Percentiles rank a stretch among this genome's conserved stretches.
phyloP scores from a whole-genome alignment of 2,329 filamentous ascomycete genomes.

The Beauveria pseudobassiana region DNA sequence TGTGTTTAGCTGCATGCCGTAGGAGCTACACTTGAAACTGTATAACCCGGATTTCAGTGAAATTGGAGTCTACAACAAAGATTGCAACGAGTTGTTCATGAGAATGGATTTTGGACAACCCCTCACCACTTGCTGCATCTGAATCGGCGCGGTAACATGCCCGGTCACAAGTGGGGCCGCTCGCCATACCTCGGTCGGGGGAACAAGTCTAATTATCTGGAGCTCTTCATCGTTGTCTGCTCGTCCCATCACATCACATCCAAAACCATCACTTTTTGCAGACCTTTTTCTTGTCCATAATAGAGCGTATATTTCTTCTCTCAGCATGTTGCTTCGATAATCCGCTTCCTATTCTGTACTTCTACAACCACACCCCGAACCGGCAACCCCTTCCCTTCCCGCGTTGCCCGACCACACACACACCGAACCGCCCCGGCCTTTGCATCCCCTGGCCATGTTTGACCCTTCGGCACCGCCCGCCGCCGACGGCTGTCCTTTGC shows the following conservation, averaged over 20 bases:
- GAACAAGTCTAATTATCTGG: not conserved
- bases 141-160: not conserved
- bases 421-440: not conserved
- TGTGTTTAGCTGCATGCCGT: too few species aligned
- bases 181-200: constrained; percentile 8
- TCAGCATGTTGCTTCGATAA: not conserved
- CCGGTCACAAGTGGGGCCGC: constrained; percentile 3
- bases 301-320: not conserved
- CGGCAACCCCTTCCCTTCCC: not conserved
- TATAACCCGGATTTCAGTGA: too few species aligned
- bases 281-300: not conserved
- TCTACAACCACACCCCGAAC: not conserved
- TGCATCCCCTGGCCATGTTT: constrained; percentile 20
- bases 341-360: not conserved
- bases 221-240: not conserved
- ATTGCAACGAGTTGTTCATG: not conserved
- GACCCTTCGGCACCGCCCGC: constrained; percentile 26
- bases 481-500: constrained; percentile 51
- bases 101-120: not conserved
- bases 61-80: too few species aligned
- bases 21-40: too few species aligned
- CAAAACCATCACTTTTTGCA: not conserved
- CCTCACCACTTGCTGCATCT: not conserved
- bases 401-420: not conserved
- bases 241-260: not conserved